These are phyloP conservation scores for Coemansia sp. DNA, from an alignment of 192 early-diverging fungal species.

Conservation along the genomic window DNA sequence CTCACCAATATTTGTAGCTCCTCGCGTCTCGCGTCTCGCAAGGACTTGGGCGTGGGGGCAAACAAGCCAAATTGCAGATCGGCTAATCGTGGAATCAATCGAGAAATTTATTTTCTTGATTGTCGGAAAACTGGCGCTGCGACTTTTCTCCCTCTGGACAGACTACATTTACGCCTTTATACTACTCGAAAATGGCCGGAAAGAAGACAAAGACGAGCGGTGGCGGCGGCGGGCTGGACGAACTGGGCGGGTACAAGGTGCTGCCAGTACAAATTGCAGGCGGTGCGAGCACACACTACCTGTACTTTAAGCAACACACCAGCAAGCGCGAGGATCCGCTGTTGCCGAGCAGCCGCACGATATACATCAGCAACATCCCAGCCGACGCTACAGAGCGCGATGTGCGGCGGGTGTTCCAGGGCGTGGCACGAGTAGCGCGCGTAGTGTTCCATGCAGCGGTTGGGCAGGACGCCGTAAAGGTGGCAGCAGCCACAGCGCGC, in stretches of 20 bases:
- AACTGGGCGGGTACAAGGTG: constrained; percentile 60
- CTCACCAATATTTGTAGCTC: too few relatives aligned
- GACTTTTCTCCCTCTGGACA: not conserved
- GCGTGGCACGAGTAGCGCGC: constrained; percentile 55
- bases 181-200: constrained; percentile 17
- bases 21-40: too few relatives aligned
- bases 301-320: constrained; percentile 63
- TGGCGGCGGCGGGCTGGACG: constrained; percentile 40
- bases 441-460: constrained; percentile 61
- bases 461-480: constrained; percentile 33
- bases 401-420: constrained; percentile 65
- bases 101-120: too few relatives aligned
- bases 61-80: too few relatives aligned
- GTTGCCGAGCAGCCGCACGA: constrained; percentile 62
- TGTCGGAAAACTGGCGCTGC: not conserved
- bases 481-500: constrained; percentile 13
- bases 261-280: constrained; percentile 53
- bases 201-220: constrained; percentile 18
- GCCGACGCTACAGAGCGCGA: constrained; percentile 69
- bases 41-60: too few relatives aligned
- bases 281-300: constrained; percentile 41
- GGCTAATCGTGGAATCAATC: too few relatives aligned
- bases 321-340: constrained; percentile 46
- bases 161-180: not conserved
- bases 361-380: constrained; percentile 73